Evolutionary conservation across 306 rosid species (phyloP).

Genomic region (Psophocarpus tetragonolobus): DNA sequence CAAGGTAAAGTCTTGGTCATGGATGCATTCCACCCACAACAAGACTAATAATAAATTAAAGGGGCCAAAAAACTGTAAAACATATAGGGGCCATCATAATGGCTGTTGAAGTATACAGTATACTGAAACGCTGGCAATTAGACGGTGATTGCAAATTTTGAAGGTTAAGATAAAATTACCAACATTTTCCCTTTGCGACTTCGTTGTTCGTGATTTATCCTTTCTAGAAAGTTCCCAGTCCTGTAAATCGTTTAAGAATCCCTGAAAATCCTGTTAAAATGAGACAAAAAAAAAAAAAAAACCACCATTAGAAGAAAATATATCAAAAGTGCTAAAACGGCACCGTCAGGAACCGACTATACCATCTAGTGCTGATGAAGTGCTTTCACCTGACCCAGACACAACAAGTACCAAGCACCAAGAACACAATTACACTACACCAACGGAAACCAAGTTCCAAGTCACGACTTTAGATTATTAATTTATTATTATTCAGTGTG

Average conservation of each 20-base stretch:
- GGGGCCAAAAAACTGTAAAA: neutral
- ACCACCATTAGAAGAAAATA: neutral
- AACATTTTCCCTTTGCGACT: conserved; percentile 53
- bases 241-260: conserved; percentile 89
- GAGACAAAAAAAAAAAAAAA: neutral
- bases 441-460: neutral
- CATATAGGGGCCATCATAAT: neutral
- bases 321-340: neutral
- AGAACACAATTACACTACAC: neutral
- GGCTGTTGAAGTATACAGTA: neutral
- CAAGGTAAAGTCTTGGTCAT: neutral
- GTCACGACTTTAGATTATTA: neutral
- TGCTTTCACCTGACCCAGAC: neutral
- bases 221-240: conserved; percentile 89
- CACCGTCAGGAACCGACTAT: neutral
- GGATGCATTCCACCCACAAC: neutral
- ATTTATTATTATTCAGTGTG: neutral
- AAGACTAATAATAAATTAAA: neutral
- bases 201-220: conserved; percentile 55
- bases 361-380: conserved; percentile 29
- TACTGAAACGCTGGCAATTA: neutral
- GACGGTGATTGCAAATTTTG: neutral
- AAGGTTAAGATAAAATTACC: conserved; percentile 42
- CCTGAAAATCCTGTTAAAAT: conserved; percentile 78
- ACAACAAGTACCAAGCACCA: neutral